A percentile compares a stretch with the other conserved stretches of the same genome.
Conservation (phyloP, 1,284 basidiomycete species). For the Ganoderma boninense region DNA sequence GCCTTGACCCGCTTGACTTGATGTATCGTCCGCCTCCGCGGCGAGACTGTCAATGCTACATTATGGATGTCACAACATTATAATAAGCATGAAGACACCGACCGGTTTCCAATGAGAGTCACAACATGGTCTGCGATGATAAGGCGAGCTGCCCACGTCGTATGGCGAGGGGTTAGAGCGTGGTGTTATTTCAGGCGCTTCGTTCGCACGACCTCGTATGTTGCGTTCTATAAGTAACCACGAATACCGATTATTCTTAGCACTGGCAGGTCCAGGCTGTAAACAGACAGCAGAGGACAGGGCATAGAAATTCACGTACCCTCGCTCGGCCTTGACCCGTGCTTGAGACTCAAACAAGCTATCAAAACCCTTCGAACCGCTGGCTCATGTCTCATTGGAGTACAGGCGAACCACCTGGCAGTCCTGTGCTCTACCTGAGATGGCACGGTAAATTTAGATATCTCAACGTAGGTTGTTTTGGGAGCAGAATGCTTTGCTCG, state of each 20-base stretch:
- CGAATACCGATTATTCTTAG: background rate
- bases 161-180: background rate
- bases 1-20: background rate
- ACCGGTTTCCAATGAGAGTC: background rate
- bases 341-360: background rate
- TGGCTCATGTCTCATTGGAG: no score
- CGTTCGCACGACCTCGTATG: background rate
- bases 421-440: background rate
- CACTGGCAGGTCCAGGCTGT: no score
- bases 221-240: background rate
- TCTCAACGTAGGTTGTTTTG: background rate
- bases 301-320: background rate
- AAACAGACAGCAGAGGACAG: background rate
- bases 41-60: background rate
- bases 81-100: background rate
- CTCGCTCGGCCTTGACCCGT: background rate
- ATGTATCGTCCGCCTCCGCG: background rate
- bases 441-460: background rate
- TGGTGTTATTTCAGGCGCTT: background rate
- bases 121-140: background rate
- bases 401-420: no score
- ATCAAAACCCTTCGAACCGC: background rate
- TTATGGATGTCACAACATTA: background rate
- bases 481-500: background rate
- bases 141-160: background rate